A percentile compares a stretch with the other conserved stretches of the same genome.
These are phyloP conservation scores for Cryptosporidium ubiquitum DNA, from an alignment of 169 alveolate species.

Conservation along the genomic window DNA sequence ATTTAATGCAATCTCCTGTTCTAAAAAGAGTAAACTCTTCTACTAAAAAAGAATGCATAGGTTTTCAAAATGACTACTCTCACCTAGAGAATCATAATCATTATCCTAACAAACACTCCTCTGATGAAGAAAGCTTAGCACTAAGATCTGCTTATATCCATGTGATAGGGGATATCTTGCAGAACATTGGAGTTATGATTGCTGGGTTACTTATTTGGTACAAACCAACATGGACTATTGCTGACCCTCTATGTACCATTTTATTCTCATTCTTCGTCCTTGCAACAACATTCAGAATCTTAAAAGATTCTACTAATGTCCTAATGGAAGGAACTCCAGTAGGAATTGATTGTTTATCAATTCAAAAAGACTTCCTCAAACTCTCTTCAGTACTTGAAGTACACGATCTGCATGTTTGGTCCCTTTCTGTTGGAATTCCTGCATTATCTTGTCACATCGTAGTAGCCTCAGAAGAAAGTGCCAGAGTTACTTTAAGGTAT, in stretches of 20 bases:
- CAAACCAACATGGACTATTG: slow-evolving; percentile 86
- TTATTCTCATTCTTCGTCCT: slow-evolving; percentile 92
- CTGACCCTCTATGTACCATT: slow-evolving; percentile 96
- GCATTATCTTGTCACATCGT: slow-evolving; percentile 92
- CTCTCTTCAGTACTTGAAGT: slow-evolving; percentile 91
- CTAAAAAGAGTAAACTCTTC: neutral
- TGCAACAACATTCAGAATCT: slow-evolving; percentile 91
- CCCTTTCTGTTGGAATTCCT: slow-evolving; percentile 91
- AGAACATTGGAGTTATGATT: slow-evolving; percentile 93
- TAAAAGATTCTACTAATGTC: slow-evolving; percentile 91
- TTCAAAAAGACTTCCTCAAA: slow-evolving; percentile 83
- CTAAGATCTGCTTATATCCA: slow-evolving; percentile 93
- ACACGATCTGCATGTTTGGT: slow-evolving; percentile 97
- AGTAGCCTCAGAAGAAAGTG: slow-evolving; percentile 79
- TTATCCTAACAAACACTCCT: slow-evolving; percentile 62
- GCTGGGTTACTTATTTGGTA: slow-evolving; percentile 91
- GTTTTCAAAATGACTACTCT: neutral
- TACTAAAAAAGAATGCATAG: neutral
- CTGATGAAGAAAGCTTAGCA: slow-evolving; percentile 84
- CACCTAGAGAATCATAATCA: slow-evolving; percentile 52
- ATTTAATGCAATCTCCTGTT: neutral
- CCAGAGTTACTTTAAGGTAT: slow-evolving; percentile 79
- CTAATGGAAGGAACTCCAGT: slow-evolving; percentile 95
- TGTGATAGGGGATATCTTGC: slow-evolving; percentile 93
- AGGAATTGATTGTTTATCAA: slow-evolving; percentile 85